Base-by-base conservation (phyloP, 495 filamentous ascomycete species). In the Usnea hakonensis region DNA sequence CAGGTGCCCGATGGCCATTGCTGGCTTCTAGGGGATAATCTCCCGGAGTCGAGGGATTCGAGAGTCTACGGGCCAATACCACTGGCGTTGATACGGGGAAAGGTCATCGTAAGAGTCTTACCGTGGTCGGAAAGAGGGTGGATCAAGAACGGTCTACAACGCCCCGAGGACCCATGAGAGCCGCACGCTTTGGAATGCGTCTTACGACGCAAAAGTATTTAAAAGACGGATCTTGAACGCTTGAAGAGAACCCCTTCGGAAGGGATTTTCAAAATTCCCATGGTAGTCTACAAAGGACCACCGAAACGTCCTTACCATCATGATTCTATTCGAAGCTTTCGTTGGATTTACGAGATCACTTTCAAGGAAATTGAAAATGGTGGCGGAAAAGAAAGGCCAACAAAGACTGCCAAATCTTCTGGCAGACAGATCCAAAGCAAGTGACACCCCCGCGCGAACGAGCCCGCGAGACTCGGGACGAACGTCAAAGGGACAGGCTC, bases 1-100 rank as follows among this genome's bases (percentile, higher is more conserved):
- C 58, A 93, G 90, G 85, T 97, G 17, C 94, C 94, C 0, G 78
- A 86, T 67, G 94, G 94, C 11, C 93, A 97, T 78, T 90, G 89
- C 67, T 97, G 89, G 81, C 73, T 95, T 13, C 83, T 83, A 1
- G 94, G 94, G 6, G 94, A 98, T 70, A 97, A 97, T 74, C 69
- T 93, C 53, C 81, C 83, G 14, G 87, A 80, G 70, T 96, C 90
- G 37, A 76, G 88, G 54, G 94, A 98, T 77, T 96, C 91, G 60
- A 83, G 94, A 66, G 76, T 81, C 37, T 95, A 86, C 74, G 94
- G 94, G 0, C 90, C 94, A 0, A 68, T 98, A 23, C 92, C 94
- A 16, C 74, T 97, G 73, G 91, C 81, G 0, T 73, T 97, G 64
- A 83, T 97, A 52, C 86, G 82, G 70, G 93, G 93, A 37, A 97